phyloP scores from a whole-genome alignment of 768 basidiomycete species.

The Tremella mesenterica region DNA sequence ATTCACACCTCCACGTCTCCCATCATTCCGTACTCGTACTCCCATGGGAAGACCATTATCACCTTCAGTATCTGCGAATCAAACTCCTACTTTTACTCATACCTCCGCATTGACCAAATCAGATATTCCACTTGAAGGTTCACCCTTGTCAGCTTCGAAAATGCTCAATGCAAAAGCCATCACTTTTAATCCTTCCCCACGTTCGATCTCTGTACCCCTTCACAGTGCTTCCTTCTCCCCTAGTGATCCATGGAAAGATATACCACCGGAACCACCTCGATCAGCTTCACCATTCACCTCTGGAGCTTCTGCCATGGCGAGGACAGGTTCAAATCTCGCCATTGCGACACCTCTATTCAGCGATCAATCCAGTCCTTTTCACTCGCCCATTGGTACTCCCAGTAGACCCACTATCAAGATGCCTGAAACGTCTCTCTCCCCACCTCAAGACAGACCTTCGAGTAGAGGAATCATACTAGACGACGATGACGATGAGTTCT shows the following conservation, averaged over 20 bases:
- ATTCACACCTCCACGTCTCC: conserved; percentile 46
- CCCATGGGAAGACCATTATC: conserved; percentile 40
- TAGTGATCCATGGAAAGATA: conserved; percentile 79
- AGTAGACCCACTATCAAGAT: conserved; percentile 22
- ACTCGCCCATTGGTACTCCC: conserved; percentile 37
- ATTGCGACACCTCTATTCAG: conserved; percentile 83
- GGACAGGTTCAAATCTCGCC: conserved; percentile 57
- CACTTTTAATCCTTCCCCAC: conserved; percentile 71
- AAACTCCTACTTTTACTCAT: conserved; percentile 47
- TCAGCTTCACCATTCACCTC: conserved; percentile 37
- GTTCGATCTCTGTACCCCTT: conserved; percentile 53
- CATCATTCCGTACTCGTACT: conserved; percentile 38
- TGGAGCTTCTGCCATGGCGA: conserved; percentile 25
- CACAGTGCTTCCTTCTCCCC: conserved; percentile 63
- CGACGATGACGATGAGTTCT: conserved; percentile 47
- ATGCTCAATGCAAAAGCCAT: conserved; percentile 80
- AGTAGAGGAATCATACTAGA: conserved; percentile 52
- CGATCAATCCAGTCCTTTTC: conserved; percentile 47
- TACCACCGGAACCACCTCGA: conserved; percentile 46
- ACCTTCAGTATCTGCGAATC: conserved; percentile 34
- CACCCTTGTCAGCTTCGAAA: conserved; percentile 74
- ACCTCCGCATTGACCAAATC: conserved; percentile 10
- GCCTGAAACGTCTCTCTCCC: conserved; percentile 52
- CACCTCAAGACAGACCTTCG: conserved; percentile 25
- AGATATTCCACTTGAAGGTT: conserved; percentile 37